Conservation (phyloP, 371 early-diverging fungal species). For the Mortierella sp. region DNA sequence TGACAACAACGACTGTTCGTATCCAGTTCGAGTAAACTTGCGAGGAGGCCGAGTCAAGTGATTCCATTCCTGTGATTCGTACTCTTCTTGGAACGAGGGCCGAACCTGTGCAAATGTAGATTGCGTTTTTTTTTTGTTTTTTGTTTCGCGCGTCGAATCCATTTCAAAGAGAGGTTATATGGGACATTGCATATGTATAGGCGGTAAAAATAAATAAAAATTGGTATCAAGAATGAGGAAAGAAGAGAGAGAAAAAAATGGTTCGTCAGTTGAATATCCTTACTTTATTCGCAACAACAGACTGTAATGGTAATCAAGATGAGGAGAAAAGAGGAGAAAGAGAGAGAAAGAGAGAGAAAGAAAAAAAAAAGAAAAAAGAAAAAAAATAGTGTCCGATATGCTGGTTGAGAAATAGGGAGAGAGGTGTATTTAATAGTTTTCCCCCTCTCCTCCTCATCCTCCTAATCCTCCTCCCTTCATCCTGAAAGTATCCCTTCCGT, state of each 20-base stretch:
- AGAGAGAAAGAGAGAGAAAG: neutral
- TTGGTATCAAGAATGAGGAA: no score
- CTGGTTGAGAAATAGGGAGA: no score
- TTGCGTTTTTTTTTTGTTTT: no score
- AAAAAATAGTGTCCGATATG: neutral
- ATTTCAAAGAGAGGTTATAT: no score
- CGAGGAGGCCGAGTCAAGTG: constrained; percentile 29
- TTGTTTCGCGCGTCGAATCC: no score
- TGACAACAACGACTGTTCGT: constrained; percentile 49
- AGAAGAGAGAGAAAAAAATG: no score
- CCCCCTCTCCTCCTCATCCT: no score
- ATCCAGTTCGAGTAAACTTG: constrained; percentile 42
- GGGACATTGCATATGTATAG: no score
- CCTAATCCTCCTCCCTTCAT: neutral
- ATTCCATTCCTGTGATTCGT: constrained; percentile 5
- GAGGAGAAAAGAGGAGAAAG: neutral
- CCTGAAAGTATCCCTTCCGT: neutral
- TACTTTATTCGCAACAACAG: no score
- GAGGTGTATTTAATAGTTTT: neutral
- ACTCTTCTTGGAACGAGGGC: constrained; percentile 46
- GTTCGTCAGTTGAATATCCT: no score
- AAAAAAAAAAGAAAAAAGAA: constrained; percentile 2
- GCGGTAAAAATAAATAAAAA: no score
- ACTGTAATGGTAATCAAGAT: no score
- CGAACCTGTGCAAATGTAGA: constrained; percentile 24